phyloP scores from a whole-genome alignment of 805 yeast genomes.

The Teunomyces gatunensis region DNA sequence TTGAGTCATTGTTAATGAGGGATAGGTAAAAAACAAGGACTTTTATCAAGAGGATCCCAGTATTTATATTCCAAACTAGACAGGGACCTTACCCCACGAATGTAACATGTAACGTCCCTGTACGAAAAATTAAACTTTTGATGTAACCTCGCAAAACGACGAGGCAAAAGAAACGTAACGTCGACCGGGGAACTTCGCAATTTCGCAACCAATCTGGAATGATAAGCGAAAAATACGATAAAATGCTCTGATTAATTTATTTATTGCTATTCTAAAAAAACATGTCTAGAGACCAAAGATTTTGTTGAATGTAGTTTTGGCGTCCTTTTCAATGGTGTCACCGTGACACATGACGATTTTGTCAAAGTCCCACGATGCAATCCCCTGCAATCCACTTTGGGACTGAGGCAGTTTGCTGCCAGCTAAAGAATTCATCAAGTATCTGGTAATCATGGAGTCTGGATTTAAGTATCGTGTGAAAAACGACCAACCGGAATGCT shows the following conservation, averaged over 20 bases:
- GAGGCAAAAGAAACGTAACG: not conserved
- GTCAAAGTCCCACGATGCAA: constrained; percentile 30
- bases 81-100: not conserved
- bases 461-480: constrained; percentile 11
- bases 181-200: not conserved
- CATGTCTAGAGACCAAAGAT: not conserved
- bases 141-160: not conserved
- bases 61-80: not conserved
- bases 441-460: constrained; percentile 8
- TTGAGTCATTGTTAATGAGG: not conserved
- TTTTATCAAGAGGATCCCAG: not conserved
- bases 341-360: constrained; percentile 62
- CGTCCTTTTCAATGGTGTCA: constrained; percentile 43
- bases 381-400: not conserved
- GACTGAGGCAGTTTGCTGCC: not conserved
- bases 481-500: constrained; percentile 14
- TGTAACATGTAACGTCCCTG: constrained; percentile 1
- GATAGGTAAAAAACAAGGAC: too few species aligned
- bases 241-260: too few species aligned
- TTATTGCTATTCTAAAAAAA: not conserved
- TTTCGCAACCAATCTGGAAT: too few species aligned
- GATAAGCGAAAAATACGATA: too few species aligned
- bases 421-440: not conserved
- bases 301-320: constrained; percentile 23
- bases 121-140: not conserved